Evolutionary conservation across 129 eudicot genomes (phyloP).

Genomic region (Kitagawia praeruptora): DNA sequence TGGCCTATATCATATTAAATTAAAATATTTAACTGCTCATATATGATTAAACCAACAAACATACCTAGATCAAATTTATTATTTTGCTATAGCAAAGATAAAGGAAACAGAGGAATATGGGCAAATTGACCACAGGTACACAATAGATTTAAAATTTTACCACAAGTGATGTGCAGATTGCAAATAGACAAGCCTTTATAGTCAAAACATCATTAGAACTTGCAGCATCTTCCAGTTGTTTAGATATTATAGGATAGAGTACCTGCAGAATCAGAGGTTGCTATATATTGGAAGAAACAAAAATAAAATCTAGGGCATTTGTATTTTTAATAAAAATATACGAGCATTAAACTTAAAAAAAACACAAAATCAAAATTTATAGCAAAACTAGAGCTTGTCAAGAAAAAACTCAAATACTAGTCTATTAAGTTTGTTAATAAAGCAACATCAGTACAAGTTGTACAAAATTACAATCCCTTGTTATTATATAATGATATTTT

Average conservation of each 20-base stretch:
- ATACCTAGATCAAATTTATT: not conserved
- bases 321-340: not conserved
- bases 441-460: not conserved
- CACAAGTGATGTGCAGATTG: conserved; percentile 78
- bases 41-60: not conserved
- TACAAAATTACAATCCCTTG: not conserved
- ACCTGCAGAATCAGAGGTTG: conserved; percentile 40
- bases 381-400: not conserved
- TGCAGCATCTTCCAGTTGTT: conserved; percentile 56
- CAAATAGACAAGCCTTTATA: conserved; percentile 73
- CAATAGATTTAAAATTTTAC: conserved; percentile 17
- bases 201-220: conserved; percentile 41
- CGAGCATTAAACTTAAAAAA: not conserved
- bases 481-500: not conserved
- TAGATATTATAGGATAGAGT: conserved; percentile 57
- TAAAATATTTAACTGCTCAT: not conserved
- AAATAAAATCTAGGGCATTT: not conserved
- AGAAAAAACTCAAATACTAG: not conserved
- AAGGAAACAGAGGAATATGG: not conserved
- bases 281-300: not conserved
- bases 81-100: not conserved
- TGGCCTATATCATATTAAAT: conserved; percentile 33
- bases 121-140: not conserved
- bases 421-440: not conserved
- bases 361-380: conserved; percentile 8